A percentile compares a stretch with the other conserved stretches of the same genome.
Conservation (phyloP, 2,329 filamentous ascomycete genomes). For the Pleoardoris graminearum region DNA sequence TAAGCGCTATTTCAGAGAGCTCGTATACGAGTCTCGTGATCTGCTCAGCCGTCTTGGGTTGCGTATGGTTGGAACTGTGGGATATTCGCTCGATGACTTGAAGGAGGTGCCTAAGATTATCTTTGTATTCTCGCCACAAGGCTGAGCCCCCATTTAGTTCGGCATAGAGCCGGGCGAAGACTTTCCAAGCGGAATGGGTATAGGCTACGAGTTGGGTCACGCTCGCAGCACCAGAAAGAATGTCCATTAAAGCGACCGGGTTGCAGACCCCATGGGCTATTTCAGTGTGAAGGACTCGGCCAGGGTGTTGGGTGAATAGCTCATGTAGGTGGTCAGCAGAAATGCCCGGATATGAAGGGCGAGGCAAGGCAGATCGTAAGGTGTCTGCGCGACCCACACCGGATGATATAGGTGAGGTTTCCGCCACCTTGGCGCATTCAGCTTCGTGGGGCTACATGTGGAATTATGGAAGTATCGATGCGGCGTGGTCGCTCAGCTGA, state of each 20-base stretch:
- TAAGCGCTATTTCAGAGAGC: not conserved
- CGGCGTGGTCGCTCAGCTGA: no score
- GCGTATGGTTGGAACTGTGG: not conserved
- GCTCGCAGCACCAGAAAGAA: not conserved
- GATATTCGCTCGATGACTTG: not conserved
- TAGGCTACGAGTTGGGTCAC: conserved; percentile 1
- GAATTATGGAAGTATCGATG: no score
- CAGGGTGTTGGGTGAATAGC: not conserved
- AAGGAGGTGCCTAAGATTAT: not conserved
- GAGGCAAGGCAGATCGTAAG: no score
- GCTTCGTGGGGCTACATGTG: no score
- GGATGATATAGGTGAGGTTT: no score
- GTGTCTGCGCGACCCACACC: no score
- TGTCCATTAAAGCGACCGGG: not conserved
- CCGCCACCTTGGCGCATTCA: no score
- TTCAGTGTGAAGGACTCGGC: not conserved
- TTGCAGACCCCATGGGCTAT: not conserved
- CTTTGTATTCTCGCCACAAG: not conserved
- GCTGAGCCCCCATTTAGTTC: not conserved
- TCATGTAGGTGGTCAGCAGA: not conserved
- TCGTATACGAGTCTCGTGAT: not conserved
- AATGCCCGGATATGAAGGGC: not conserved
- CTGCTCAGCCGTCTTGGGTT: not conserved
- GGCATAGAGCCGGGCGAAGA: not conserved
- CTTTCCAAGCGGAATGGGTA: not conserved